Base-by-base conservation (phyloP, 768 basidiomycete species). In the Mrakia hoshinonis region DNA sequence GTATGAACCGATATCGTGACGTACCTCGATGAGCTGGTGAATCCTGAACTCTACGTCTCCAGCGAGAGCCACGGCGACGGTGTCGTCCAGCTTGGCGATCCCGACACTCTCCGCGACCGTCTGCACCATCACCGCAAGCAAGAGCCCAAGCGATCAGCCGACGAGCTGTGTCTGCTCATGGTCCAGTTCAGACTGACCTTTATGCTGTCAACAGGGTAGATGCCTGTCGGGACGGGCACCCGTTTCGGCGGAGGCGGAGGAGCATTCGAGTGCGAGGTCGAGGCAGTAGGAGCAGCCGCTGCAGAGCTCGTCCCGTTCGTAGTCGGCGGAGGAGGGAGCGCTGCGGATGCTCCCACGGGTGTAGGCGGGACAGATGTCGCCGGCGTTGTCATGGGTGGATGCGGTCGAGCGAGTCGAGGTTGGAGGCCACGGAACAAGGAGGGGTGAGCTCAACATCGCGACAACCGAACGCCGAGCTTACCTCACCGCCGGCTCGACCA, bases 31-130 rank as follows among this genome's bases (percentile, higher is more conserved):
- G 51, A 98, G 89, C 78, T 98, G 91, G 79, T 95, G 92, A 78
- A 97, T 85, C 72, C 96, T 84, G 80, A 97, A 97, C 78, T 98
- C 96, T 51, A 97, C 92, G 82, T 99, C 96, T 75, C 91, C 92
- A 0, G 96, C 92, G 31, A 99, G 83, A 0, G 90, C 84, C 4
- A 87, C 87, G 5, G 92, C 89, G 31, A 96, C 89, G 3, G 83
- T 77, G 66, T 94, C 91, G 2, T 90, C 82, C 51, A 99, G 80
- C 60, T 80, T 87, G 18, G 86, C 81, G 69, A 98, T 87, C 72
- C 87, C 87, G 39, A 96, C 80, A 0, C 89, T 88, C 75, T 97
- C 95, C 39, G 96, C 93, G 58, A 89, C 87, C 81, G 98, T 93
- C 93, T 95, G 77, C 9, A 24, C 36, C 1, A 55, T 18, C 11